These are phyloP conservation scores for Colletotrichum musae DNA, from an alignment of 2,329 filamentous ascomycete genomes.

Conservation along the genomic window DNA sequence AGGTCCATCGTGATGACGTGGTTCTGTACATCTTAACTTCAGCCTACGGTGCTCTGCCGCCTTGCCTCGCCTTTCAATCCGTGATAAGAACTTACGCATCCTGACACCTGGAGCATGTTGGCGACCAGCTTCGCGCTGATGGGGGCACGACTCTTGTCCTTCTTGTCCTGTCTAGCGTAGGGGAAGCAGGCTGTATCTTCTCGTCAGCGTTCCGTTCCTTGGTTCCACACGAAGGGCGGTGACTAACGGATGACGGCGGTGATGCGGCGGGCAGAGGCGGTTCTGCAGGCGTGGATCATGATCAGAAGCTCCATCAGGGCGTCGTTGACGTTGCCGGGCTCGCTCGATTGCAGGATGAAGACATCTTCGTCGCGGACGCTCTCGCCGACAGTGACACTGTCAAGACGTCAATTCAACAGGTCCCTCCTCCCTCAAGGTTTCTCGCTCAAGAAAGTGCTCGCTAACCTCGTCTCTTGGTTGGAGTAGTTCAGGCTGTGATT, in stretches of 20 bases:
- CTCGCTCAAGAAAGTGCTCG: conserved; percentile 14
- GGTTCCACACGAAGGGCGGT: background rate
- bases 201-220: conserved; percentile 8
- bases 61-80: background rate
- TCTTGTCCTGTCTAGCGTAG: conserved; percentile 93
- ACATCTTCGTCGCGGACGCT: conserved; percentile 86
- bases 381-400: conserved; percentile 87
- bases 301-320: conserved; percentile 94
- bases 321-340: conserved; percentile 92
- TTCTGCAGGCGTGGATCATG: conserved; percentile 88
- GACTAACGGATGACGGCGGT: conserved; percentile 77
- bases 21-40: conserved; percentile 23
- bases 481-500: conserved; percentile 75
- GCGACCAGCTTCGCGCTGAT: conserved; percentile 92
- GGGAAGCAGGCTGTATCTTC: conserved; percentile 79
- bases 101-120: conserved; percentile 91
- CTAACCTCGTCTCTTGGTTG: conserved; percentile 75
- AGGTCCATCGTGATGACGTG: conserved; percentile 87
- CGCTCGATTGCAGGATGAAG: conserved; percentile 91
- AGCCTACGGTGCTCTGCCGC: background rate
- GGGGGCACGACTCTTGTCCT: conserved; percentile 85
- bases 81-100: conserved; percentile 63
- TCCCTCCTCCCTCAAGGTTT: conserved; percentile 9
- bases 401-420: conserved; percentile 34
- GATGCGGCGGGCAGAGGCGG: conserved; percentile 78